A percentile compares a stretch with the other conserved stretches of the same genome.
These are phyloP conservation scores for Daedalea quercina DNA, from an alignment of 768 basidiomycete species.

Conservation along the genomic window DNA sequence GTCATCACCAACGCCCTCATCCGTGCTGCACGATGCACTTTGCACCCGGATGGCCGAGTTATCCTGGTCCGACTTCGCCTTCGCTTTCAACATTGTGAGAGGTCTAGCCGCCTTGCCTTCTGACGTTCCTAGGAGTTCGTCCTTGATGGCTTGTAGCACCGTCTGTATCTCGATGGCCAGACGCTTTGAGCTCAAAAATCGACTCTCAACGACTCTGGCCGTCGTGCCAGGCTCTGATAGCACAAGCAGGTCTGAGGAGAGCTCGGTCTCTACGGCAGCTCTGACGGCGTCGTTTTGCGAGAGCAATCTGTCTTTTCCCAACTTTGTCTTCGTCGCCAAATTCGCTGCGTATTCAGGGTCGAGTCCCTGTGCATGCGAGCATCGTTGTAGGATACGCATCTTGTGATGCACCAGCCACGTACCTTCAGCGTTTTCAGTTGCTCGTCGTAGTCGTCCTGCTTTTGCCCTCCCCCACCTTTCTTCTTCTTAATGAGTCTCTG, in stretches of 20 bases:
- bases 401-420: slow-evolving; percentile 1
- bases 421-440: slow-evolving; percentile 69
- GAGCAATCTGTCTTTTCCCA: slow-evolving; percentile 65
- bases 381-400: neutral
- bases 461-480: slow-evolving; percentile 30
- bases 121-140: slow-evolving; percentile 24
- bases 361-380: slow-evolving; percentile 17
- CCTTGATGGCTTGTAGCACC: slow-evolving; percentile 44
- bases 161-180: slow-evolving; percentile 51
- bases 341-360: slow-evolving; percentile 53
- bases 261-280: slow-evolving; percentile 38
- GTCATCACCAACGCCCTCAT: slow-evolving; percentile 13
- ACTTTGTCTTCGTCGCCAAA: slow-evolving; percentile 62
- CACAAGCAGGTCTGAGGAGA: slow-evolving; percentile 29
- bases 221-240: slow-evolving; percentile 34
- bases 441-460: slow-evolving; percentile 43
- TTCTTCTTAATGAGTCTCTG: slow-evolving; percentile 74
- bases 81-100: too few species aligned
- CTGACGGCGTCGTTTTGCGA: slow-evolving; percentile 41
- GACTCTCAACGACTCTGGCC: slow-evolving; percentile 57
- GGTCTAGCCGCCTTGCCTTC: too few species aligned
- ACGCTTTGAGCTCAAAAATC: slow-evolving; percentile 72
- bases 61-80: too few species aligned
- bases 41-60: too few species aligned
- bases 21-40: too few species aligned